Evolutionary conservation across 2,329 filamentous ascomycete genomes (phyloP).

Genomic region (Seiridium cupressi): DNA sequence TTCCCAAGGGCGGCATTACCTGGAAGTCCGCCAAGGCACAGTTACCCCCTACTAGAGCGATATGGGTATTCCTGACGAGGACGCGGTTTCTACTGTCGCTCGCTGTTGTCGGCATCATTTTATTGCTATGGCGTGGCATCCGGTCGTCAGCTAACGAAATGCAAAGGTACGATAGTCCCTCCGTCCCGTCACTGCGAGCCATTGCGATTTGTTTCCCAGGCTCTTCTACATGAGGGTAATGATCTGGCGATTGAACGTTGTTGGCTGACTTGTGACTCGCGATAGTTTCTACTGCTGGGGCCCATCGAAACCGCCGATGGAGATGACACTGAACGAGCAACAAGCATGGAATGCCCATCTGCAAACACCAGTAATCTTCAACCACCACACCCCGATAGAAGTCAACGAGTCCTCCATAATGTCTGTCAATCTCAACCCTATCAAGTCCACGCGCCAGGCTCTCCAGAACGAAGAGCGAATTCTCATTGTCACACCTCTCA

Average conservation of each 20-base stretch:
- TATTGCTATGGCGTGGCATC: constrained; percentile 88
- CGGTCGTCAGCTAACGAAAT: constrained; percentile 79
- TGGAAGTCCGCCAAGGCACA: constrained; percentile 87
- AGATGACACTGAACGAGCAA: constrained; percentile 90
- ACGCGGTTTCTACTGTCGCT: constrained; percentile 76
- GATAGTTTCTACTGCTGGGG: constrained; percentile 95
- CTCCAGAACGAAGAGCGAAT: constrained; percentile 79
- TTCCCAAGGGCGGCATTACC: constrained; percentile 83
- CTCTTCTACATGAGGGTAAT: too few relatives aligned
- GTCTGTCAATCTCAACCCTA: constrained; percentile 78
- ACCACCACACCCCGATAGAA: constrained; percentile 85
- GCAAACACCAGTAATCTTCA: constrained; percentile 92
- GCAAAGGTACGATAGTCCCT: constrained; percentile 69
- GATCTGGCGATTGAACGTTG: too few relatives aligned
- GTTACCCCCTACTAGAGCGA: constrained; percentile 73
- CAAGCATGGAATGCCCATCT: constrained; percentile 85
- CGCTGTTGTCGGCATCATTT: constrained; percentile 65
- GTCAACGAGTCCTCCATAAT: constrained; percentile 79
- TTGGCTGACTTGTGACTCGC: constrained; percentile 15
- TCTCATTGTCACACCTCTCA: constrained; percentile 87
- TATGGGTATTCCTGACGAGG: constrained; percentile 69
- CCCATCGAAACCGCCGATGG: constrained; percentile 90
- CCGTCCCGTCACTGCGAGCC: background rate
- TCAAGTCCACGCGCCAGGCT: constrained; percentile 79
- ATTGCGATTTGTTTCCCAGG: too few relatives aligned